Base-by-base conservation (phyloP, 495 filamentous ascomycete genomes). In the Lasiosphaeria ovina region DNA sequence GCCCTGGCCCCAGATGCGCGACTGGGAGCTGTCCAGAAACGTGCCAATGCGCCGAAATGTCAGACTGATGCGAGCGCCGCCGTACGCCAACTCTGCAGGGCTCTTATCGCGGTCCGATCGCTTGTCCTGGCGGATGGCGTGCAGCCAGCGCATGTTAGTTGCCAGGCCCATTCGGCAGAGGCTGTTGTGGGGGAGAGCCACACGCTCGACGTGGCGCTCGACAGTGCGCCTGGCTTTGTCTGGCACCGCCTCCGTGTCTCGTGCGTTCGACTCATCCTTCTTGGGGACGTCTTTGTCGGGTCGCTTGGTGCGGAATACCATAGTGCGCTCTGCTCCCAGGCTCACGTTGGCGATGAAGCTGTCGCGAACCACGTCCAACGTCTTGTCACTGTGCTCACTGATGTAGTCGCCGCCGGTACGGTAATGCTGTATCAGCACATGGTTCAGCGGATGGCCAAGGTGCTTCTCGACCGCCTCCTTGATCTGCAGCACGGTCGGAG, bases 361-460 rank as follows among this genome's bases (percentile, higher is more conserved):
- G 11, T 83, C 87, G 47, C 82, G 85, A 38, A 83, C 87, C 55
- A 99, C 95, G 64, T 99, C 94, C 6, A 99, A 75, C 0, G 93
- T 97, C 75, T 99, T 99, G 68, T 99, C 94, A 35, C 89, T 92
- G 70, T 99, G 94, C 68, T 99, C 95, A 8, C 92, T 96, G 61
- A 99, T 99, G 64, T 90, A 89, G 71, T 98, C 94, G n/a, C 87
- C 82, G 17, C 95, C 93, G 64, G 84, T 80, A 9, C 94, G 92
- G 67, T 98, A 98, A 47, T 93, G 83, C 69, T 98, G 94, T 38
- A 98, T 93, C 12, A 98, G 79, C 9, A 89, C 92, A 67, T 98
- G 94, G 69, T 98, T 98, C 14, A 98, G 76, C 6, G 88, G 81
- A 68, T 98, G 95, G 6, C 88, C 84, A 5, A 97, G 76, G 9